Conservation (phyloP, 768 basidiomycete genomes). For the Pleurotus tuber-regium region DNA sequence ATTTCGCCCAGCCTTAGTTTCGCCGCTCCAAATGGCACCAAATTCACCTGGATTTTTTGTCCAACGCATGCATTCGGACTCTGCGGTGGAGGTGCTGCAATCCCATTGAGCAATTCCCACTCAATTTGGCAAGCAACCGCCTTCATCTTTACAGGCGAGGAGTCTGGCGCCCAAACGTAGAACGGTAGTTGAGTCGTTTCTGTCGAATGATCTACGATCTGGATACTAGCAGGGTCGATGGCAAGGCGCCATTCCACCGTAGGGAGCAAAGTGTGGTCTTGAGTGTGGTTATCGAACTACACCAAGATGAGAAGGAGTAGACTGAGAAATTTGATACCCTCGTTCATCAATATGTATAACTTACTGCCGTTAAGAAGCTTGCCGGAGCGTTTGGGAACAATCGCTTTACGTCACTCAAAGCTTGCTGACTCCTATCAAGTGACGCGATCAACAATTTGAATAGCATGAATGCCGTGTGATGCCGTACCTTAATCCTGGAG, state of each 20-base stretch:
- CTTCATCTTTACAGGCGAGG: conserved; percentile 37
- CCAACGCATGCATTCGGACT: conserved; percentile 33
- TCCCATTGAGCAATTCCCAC: conserved; percentile 30
- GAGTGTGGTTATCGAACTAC: conserved; percentile 37
- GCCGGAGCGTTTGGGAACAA: conserved; percentile 36
- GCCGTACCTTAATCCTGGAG: conserved; percentile 30
- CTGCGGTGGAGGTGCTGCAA: conserved; percentile 33
- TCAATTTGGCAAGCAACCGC: conserved; percentile 35
- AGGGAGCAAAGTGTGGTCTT: conserved; percentile 36
- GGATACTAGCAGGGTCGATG: conserved; percentile 35
- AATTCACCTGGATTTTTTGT: conserved; percentile 28
- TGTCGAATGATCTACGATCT: conserved; percentile 27
- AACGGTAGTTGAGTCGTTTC: conserved; percentile 28
- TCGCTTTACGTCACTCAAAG: conserved; percentile 28
- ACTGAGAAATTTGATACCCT: too few species aligned
- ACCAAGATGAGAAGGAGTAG: not conserved
- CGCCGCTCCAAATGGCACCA: conserved; percentile 38
- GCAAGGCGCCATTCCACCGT: conserved; percentile 37
- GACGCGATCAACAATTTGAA: not conserved
- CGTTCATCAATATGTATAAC: conserved; percentile 9
- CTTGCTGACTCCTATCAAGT: conserved; percentile 32
- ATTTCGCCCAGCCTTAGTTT: conserved; percentile 39
- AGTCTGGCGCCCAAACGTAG: conserved; percentile 38
- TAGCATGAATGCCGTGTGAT: too few species aligned
- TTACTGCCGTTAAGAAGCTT: conserved; percentile 33